These are phyloP conservation scores for Rubia tinctorum DNA, from an alignment of 305 asterid genomes.

Conservation along the genomic window DNA sequence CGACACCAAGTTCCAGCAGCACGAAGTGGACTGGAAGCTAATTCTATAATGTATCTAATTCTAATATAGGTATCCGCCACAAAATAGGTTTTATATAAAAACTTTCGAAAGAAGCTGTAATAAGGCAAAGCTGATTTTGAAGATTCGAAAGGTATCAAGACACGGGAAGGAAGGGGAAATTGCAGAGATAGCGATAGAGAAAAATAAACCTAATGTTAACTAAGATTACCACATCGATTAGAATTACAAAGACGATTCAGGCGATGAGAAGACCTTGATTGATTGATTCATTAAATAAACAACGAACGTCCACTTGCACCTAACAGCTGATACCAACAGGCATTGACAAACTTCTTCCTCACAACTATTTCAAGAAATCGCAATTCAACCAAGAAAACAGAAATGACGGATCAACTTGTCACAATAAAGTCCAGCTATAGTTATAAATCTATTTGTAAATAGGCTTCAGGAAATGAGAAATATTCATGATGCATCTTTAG, in stretches of 20 bases:
- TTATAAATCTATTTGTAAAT: conserved; percentile 72
- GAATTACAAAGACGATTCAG: conserved; percentile 32
- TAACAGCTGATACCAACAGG: too few relatives aligned
- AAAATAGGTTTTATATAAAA: conserved; percentile 8
- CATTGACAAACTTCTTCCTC: too few relatives aligned
- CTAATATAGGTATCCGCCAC: conserved; percentile 1
- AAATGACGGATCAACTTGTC: too few relatives aligned
- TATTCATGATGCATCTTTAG: conserved; percentile 62
- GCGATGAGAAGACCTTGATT: too few relatives aligned
- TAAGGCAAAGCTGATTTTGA: conserved; percentile 5
- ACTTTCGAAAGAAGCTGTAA: conserved; percentile 4
- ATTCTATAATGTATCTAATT: not conserved
- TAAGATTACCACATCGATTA: conserved; percentile 45
- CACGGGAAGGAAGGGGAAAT: not conserved
- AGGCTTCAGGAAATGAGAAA: conserved; percentile 93
- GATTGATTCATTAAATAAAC: too few relatives aligned
- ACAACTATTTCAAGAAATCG: too few relatives aligned
- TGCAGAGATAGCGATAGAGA: not conserved
- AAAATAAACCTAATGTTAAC: conserved; percentile 25
- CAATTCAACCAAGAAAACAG: too few relatives aligned
- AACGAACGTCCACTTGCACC: too few relatives aligned
- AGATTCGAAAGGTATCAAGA: not conserved
- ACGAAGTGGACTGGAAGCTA: not conserved
- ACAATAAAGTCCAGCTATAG: too few relatives aligned
- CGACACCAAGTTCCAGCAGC: too few relatives aligned